A percentile compares a stretch with the other conserved stretches of the same genome.
phyloP scores from a whole-genome alignment of 305 asterid genomes.

The Fraxinus velutina region DNA sequence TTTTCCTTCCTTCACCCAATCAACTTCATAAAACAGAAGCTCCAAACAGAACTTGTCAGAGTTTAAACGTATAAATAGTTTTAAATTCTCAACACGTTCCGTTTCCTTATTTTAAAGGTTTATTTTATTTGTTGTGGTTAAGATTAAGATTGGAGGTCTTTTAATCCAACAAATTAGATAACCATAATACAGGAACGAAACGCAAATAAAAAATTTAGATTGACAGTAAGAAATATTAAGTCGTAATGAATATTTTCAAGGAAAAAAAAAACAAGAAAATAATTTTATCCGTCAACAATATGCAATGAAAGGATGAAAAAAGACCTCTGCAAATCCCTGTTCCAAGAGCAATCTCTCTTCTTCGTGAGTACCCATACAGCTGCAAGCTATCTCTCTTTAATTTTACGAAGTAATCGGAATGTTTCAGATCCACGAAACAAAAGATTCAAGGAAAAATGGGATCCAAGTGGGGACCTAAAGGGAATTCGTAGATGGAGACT shows the following conservation, averaged over 20 bases:
- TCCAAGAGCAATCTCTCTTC: slow-evolving; percentile 54
- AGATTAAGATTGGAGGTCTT: not conserved
- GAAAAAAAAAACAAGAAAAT: not conserved
- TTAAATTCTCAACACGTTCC: not conserved
- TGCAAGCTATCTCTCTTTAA: not conserved
- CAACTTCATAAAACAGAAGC: not conserved
- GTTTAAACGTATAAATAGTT: not conserved
- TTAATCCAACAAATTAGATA: not conserved
- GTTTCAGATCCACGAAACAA: not conserved
- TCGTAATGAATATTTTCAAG: not conserved
- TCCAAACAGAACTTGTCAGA: not conserved
- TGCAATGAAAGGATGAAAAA: not conserved
- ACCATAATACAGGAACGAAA: not conserved
- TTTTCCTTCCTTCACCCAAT: not conserved
- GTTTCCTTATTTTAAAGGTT: not conserved
- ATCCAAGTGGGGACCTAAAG: not conserved
- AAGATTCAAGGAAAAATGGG: not conserved
- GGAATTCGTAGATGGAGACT: not conserved
- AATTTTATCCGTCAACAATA: not conserved
- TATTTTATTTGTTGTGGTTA: not conserved
- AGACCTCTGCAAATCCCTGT: slow-evolving; percentile 44
- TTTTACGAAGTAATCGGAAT: not conserved
- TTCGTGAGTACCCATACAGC: slow-evolving; percentile 25
- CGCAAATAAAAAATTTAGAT: not conserved
- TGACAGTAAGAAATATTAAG: not conserved